Evolutionary conservation across 106 monocot species (phyloP).

Genomic region (Dioscorea zingiberensis): DNA sequence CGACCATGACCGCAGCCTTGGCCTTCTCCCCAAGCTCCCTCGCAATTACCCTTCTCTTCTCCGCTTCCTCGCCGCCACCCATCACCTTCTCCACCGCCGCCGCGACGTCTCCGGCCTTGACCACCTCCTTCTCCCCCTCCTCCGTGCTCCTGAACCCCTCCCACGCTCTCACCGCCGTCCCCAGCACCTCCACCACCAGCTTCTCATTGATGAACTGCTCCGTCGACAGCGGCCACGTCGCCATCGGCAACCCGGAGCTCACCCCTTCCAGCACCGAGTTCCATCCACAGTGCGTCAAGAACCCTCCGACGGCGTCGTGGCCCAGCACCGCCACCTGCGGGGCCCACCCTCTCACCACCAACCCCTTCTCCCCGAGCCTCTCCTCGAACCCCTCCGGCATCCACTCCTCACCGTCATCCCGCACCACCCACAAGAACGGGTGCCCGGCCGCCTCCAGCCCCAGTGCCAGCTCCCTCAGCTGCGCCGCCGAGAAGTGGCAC

Average conservation of each 20-base stretch:
- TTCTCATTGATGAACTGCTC: slow-evolving; percentile 19
- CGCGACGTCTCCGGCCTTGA: neutral
- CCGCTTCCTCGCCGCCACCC: neutral
- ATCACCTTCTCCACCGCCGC: slow-evolving; percentile 1
- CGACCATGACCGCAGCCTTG: neutral
- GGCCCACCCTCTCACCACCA: slow-evolving; percentile 14
- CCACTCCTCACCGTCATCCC: neutral
- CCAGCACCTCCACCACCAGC: slow-evolving; percentile 6
- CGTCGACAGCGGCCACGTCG: slow-evolving; percentile 7
- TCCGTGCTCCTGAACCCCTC: neutral
- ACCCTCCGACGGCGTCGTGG: slow-evolving; percentile 11
- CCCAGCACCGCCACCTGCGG: slow-evolving; percentile 11
- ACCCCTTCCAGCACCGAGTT: slow-evolving; percentile 24
- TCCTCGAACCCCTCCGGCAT: slow-evolving; percentile 17
- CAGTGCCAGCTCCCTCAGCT: slow-evolving; percentile 9
- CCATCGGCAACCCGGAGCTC: slow-evolving; percentile 12
- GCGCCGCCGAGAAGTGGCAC: slow-evolving; percentile 3
- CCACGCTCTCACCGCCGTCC: neutral
- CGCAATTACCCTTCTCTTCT: neutral
- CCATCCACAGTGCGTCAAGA: slow-evolving; percentile 30
- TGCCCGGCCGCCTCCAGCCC: slow-evolving; percentile 4
- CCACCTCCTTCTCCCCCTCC: slow-evolving; percentile 1
- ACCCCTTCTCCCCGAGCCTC: slow-evolving; percentile 1
- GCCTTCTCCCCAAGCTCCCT: slow-evolving; percentile 6
- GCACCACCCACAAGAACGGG: slow-evolving; percentile 14